phyloP scores from a whole-genome alignment of 163 green algal species.

The Chlorella variabilis region DNA sequence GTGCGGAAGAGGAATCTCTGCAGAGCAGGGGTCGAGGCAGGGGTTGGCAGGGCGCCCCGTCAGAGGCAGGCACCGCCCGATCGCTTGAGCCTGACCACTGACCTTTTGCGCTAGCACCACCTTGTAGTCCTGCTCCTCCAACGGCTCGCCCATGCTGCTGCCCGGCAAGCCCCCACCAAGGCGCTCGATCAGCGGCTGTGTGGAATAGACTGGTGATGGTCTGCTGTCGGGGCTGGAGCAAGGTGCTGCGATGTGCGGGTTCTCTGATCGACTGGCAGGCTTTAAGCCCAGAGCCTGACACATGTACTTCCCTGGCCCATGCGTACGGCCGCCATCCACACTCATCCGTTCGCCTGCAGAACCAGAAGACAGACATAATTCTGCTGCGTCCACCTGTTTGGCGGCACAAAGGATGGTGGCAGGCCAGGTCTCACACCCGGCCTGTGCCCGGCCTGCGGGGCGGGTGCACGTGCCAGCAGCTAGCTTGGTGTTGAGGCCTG shows the following conservation, averaged over 20 bases:
- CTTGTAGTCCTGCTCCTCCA: conserved; percentile 66
- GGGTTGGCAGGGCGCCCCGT: background rate
- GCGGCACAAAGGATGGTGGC: background rate
- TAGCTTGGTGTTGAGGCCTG: background rate
- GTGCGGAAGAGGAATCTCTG: conserved; percentile 79
- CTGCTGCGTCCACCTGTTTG: no score
- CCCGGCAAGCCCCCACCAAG: background rate
- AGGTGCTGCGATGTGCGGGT: no score
- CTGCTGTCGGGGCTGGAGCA: no score
- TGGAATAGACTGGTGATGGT: no score
- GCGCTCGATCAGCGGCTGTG: no score
- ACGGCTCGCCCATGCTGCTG: conserved; percentile 27
- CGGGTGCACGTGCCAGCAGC: background rate
- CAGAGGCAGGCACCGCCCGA: background rate
- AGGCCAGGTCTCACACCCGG: background rate
- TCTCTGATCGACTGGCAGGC: no score
- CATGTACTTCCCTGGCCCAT: no score
- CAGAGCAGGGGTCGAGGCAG: conserved; percentile 2
- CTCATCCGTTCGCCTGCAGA: no score
- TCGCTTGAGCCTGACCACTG: background rate
- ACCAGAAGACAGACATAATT: no score
- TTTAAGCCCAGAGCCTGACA: no score
- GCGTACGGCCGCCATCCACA: no score
- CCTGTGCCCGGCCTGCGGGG: no score
- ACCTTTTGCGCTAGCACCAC: conserved; percentile 76